Evolutionary conservation across 148 eudicot species (phyloP).

Genomic region (Silene uniflora): DNA sequence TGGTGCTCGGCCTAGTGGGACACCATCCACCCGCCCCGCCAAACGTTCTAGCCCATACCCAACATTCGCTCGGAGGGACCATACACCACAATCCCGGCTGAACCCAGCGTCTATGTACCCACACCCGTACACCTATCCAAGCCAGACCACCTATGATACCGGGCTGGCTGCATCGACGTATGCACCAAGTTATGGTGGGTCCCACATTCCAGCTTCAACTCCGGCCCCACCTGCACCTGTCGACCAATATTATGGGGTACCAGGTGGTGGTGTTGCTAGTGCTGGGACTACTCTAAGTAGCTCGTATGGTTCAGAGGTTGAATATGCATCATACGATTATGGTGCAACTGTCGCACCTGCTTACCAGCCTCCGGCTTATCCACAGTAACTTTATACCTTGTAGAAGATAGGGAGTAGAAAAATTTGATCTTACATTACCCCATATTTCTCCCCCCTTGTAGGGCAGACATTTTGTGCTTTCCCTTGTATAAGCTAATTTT

Average conservation of each 20-base stretch:
- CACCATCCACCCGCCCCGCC: constrained; percentile 32
- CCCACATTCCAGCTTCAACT: constrained; percentile 11
- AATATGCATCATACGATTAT: constrained; percentile 28
- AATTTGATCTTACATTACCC: too few relatives aligned
- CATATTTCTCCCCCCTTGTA: neutral
- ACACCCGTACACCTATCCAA: constrained; percentile 32
- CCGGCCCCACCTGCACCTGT: constrained; percentile 10
- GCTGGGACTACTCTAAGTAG: constrained; percentile 11
- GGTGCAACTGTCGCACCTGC: constrained; percentile 20
- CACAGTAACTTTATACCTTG: constrained; percentile 14
- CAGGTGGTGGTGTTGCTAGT: constrained; percentile 9
- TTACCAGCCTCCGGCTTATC: constrained; percentile 28
- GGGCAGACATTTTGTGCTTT: neutral
- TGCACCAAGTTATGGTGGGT: constrained; percentile 28
- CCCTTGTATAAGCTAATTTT: neutral
- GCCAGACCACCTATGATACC: constrained; percentile 31
- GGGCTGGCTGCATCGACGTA: constrained; percentile 27
- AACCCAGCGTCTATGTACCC: constrained; percentile 31
- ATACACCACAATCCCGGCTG: constrained; percentile 18
- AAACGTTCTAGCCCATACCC: constrained; percentile 34
- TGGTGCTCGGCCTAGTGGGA: constrained; percentile 24
- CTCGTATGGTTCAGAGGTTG: constrained; percentile 21
- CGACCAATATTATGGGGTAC: constrained; percentile 15
- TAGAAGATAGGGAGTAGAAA: neutral
- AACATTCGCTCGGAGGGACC: constrained; percentile 30